A percentile compares a stretch with the other conserved stretches of the same genome.
These are phyloP conservation scores for Candida tunisiensis DNA, from an alignment of 1,139 yeast genomes.

Conservation along the genomic window DNA sequence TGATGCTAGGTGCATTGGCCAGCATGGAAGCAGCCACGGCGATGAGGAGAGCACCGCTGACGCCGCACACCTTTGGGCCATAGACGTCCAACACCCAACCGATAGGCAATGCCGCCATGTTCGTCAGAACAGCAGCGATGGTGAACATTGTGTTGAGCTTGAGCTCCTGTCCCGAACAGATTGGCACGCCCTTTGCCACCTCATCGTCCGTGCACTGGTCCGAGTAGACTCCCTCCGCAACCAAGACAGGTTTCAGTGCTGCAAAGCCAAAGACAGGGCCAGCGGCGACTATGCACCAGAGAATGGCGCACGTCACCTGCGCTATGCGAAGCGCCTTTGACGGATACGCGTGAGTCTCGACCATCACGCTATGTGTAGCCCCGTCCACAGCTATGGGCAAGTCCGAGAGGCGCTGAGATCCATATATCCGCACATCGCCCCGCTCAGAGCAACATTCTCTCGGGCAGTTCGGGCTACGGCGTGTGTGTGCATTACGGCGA, in stretches of 20 bases:
- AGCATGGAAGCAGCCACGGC: slow-evolving; percentile 7
- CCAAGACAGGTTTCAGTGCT: slow-evolving; percentile 70
- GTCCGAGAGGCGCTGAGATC: no score
- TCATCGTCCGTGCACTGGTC: slow-evolving; percentile 27
- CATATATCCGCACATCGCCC: no score
- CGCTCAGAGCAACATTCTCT: no score
- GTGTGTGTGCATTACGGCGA: no score
- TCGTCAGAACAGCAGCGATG: background rate
- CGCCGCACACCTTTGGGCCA: slow-evolving; percentile 2
- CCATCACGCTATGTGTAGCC: no score
- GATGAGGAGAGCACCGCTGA: slow-evolving; percentile 5
- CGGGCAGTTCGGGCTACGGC: no score
- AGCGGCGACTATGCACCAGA: slow-evolving; percentile 82
- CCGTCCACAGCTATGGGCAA: no score
- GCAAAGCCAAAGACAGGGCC: slow-evolving; percentile 91
- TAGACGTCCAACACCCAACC: background rate
- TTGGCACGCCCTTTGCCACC: background rate
- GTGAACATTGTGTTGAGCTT: background rate
- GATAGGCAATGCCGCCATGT: background rate
- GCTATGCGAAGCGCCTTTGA: no score
- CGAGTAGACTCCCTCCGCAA: slow-evolving; percentile 60
- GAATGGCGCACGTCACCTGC: slow-evolving; percentile 53
- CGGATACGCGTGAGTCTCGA: no score
- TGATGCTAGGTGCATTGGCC: slow-evolving; percentile 2
- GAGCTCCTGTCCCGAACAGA: background rate